Base-by-base conservation (phyloP, 1,139 yeast species). In the Geotrichum aggregatum region DNA sequence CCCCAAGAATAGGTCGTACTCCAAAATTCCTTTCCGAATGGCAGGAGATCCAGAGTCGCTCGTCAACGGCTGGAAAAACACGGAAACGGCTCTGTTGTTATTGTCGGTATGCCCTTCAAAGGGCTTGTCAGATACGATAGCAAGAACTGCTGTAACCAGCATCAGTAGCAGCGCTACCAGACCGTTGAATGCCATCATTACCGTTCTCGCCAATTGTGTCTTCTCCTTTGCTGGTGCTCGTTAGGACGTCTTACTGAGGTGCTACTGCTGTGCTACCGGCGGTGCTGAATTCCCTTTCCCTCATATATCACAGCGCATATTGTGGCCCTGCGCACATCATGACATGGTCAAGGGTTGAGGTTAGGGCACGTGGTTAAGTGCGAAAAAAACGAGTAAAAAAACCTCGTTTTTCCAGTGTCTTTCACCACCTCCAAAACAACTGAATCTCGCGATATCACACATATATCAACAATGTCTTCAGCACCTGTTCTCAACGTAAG, bases 401-500 rank as follows among this genome's bases (percentile, higher is more conserved):
- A 30, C 19, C 35, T 47, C 28, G 41, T 24, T 24, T 8, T 44
- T 14, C 50, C 33, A 24, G 41, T 14, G 26, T 40, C 54, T 30
- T 51, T 52, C 33, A 56, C 46, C 18, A 50, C 49, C 28, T 44
- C 43, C 10, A 50, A 45, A 31, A 56, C 28, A 24, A 5, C 8
- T 24, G 28, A 24, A 34, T 38, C 51, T 10, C 51, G 46, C 13
- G 51, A 57, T 14, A 24, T 8, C 8, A 24, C 5, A 24, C 28
- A 24, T 8, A 35, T 5, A 42, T 22, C 26, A 38, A 51, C 44
- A 49, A 49, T 54, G 56, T 56, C 59, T 50, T 52, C 59, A 43
- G 59, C 61, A 51, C 61, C 65, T 44, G 59, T 65, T 44, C 59
- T 64, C 41, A 63, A 63, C 56, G 67, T 64, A 56, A 45, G 66